Base-by-base conservation (phyloP, 225 moss, liverwort and hornwort genomes). In the Bryoerythrophyllum caledonicum region DNA sequence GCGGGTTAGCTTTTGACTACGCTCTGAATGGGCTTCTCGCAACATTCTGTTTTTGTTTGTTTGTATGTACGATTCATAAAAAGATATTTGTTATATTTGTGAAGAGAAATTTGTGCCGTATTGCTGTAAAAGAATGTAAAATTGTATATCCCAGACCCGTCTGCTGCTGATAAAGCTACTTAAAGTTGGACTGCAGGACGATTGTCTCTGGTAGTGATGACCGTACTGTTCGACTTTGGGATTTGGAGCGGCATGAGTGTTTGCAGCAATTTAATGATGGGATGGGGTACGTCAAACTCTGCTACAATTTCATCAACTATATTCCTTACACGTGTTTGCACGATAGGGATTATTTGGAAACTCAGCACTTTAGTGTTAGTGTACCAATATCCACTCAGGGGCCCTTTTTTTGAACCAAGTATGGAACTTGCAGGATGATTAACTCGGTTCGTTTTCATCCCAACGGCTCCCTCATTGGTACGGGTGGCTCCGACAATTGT, bases 151-250 rank as follows among this genome's bases (percentile, higher is more conserved):
- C 46, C 49, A 3, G 28, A 9, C 0, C n/a, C 23, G 2, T 74
- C 41, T 70, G 53, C 27, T 77, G 46, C 65, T 80, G 60, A 68
- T 81, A 10, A 11, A 32, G 63, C 51, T 58, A 37, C 46, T 68
- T 19, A 14, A 69, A 38, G 41, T 78, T 69, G 78, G 16, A n/a
- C 44, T 79, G 79, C 86, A 99, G 91, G 79, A 88, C 83, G 61
- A 91, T 95, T 71, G 85, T 91, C 63, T 95, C 99, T 70, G 91
- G 93, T 17, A 88, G 99, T 56, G 95, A 99, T 84, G 99, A 99
- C 72, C 88, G 90, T 78, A 95, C 89, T 58, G 83, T 95, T 66
- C 74, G 99, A 56, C 43, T 99, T 10, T 95, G 99, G 99, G 91
- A 99, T 74, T 72, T 93, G 60, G 99, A 93, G 83, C 87, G 81